phyloP scores from a whole-genome alignment of 768 basidiomycete genomes.

The Serendipita sp. region DNA sequence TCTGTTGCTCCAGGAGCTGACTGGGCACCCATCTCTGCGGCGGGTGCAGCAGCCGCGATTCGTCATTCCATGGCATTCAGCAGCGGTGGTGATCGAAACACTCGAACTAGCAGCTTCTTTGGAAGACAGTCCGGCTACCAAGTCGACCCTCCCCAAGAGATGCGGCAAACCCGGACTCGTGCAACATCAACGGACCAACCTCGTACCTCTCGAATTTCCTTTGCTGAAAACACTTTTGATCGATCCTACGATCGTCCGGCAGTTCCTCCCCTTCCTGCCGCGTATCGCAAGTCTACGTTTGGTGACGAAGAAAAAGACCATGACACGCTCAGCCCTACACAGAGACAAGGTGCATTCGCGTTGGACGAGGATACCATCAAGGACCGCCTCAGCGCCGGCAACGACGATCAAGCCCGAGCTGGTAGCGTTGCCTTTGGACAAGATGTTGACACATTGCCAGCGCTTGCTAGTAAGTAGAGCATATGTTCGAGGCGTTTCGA shows the following conservation, averaged over 20 bases:
- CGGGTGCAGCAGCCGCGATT: slow-evolving; percentile 60
- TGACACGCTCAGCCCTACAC: slow-evolving; percentile 29
- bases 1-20: slow-evolving; percentile 53
- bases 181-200: slow-evolving; percentile 31
- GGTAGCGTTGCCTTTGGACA: slow-evolving; percentile 33
- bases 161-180: slow-evolving; percentile 22
- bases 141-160: slow-evolving; percentile 22
- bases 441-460: slow-evolving; percentile 22
- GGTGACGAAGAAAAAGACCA: slow-evolving; percentile 10
- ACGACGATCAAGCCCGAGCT: slow-evolving; percentile 8
- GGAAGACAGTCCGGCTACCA: slow-evolving; percentile 22
- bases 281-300: slow-evolving; percentile 15
- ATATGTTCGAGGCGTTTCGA: not conserved
- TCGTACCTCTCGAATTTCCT: slow-evolving; percentile 46
- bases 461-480: slow-evolving; percentile 20
- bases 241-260: slow-evolving; percentile 23
- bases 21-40: slow-evolving; percentile 57
- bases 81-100: slow-evolving; percentile 29
- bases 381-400: slow-evolving; percentile 20
- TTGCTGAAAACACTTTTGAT: slow-evolving; percentile 37
- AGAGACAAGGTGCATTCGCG: slow-evolving; percentile 26
- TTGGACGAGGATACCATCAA: slow-evolving; percentile 26
- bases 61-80: slow-evolving; percentile 14
- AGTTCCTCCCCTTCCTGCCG: slow-evolving; percentile 24
- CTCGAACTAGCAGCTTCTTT: slow-evolving; percentile 20